Evolutionary conservation across 2,329 filamentous ascomycete species (phyloP), one percentile per base, ranked within the genome.

Genomic region (Chrysoporthe cubensis): DNA sequence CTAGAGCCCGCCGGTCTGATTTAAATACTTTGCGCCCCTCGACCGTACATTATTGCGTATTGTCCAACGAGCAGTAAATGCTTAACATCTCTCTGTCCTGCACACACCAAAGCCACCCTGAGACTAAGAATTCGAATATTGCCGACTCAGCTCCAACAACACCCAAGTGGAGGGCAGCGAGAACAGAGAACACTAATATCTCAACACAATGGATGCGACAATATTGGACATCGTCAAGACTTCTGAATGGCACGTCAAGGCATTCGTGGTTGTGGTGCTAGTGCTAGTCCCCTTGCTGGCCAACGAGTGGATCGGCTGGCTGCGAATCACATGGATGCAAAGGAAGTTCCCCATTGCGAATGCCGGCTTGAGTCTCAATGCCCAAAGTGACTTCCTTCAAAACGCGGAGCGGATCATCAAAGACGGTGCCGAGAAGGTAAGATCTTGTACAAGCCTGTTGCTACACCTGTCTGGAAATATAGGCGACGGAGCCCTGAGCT

Each of bases 131-230:
- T 26, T 26, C 26, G 26, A 26, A 26, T 26, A 26, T 26, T 26
- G 26, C 26, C 26, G 26, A 26, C 26, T 26, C 26, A 26, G 26
- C 26, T 26, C 26, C 26, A 26, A 26, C 26, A 26, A 26, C 26
- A 26, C 26, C 26, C 26, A 26, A 26, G 26, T 26, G 26, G 26
- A 26, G 26, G 26, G 26, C 26, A 26, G 26, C 26, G 26, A 26
- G 26, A 26, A 26, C 26, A 26, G 26, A 26, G 26, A 26, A 26
- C 26, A 26, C 26, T 1, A 26, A 26, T 26, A 26, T 26, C 50
- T 76, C 74, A 68, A 32, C 52, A 58, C 14, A 16, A 64, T 58
- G 52, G 21, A 32, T 57, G 43, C 21, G 21, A 37, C 26, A 26
- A 32, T n/a, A n/a, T 64, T 13, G 32, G 8, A 26, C 7, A n/a